phyloP scores from a whole-genome alignment of 2,329 filamentous ascomycete genomes.

The Rutstroemia sp. region DNA sequence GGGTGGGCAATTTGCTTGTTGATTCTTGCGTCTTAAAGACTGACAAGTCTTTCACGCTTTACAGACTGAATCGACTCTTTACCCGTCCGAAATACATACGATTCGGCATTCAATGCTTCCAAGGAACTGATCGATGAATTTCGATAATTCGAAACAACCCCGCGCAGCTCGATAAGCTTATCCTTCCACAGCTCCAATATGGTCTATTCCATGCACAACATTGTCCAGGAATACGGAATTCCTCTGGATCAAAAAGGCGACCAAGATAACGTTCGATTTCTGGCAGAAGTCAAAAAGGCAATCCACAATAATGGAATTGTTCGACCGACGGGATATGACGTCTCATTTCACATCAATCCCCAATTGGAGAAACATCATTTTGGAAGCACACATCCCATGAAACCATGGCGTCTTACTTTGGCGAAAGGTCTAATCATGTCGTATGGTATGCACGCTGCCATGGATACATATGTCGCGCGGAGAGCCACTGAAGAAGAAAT shows the following conservation, averaged over 20 bases:
- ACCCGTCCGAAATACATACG: too few relatives aligned
- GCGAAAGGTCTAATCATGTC: slow-evolving; percentile 92
- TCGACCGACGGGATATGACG: slow-evolving; percentile 76
- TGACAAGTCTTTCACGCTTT: too few relatives aligned
- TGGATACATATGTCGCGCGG: slow-evolving; percentile 87
- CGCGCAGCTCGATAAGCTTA: not conserved
- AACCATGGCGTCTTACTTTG: slow-evolving; percentile 92
- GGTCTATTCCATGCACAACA: slow-evolving; percentile 22
- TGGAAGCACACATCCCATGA: slow-evolving; percentile 96
- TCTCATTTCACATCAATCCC: slow-evolving; percentile 93
- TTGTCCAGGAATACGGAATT: slow-evolving; percentile 28
- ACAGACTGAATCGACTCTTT: too few relatives aligned
- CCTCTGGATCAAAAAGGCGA: slow-evolving; percentile 26
- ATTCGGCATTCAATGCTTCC: too few relatives aligned
- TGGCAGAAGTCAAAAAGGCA: slow-evolving; percentile 21
- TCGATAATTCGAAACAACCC: too few relatives aligned
- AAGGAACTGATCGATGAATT: too few relatives aligned
- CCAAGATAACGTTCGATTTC: slow-evolving; percentile 20
- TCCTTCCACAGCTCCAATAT: slow-evolving; percentile 13
- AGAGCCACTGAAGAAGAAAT: slow-evolving; percentile 84
- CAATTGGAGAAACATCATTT: slow-evolving; percentile 96
- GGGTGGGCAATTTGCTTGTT: too few relatives aligned
- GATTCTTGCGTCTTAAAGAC: too few relatives aligned
- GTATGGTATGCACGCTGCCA: slow-evolving; percentile 92
- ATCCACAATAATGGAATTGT: slow-evolving; percentile 59